phyloP scores from a whole-genome alignment of 208 protist genomes.

The Acanthamoeba culbertsoni region DNA sequence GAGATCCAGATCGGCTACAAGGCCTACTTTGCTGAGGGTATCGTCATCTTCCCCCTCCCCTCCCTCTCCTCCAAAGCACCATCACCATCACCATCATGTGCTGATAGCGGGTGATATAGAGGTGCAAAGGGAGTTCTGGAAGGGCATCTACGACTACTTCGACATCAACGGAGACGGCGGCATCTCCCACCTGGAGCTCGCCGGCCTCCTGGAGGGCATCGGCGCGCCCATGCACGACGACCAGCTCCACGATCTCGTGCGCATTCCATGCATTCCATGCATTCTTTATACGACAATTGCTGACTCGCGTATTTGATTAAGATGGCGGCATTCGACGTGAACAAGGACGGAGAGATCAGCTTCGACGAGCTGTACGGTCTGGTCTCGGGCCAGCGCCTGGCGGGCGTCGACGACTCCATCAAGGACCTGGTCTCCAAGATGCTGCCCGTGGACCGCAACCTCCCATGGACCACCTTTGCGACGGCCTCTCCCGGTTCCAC shows the following conservation, averaged over 20 bases:
- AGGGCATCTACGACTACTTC: slow-evolving; percentile 41
- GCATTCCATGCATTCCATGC: background rate
- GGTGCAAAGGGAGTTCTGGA: slow-evolving; percentile 25
- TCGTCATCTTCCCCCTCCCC: background rate
- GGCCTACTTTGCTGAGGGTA: background rate
- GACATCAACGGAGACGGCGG: background rate
- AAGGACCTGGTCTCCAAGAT: background rate
- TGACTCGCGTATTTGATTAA: background rate
- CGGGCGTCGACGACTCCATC: background rate
- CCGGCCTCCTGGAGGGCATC: slow-evolving; percentile 36
- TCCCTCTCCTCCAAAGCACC: background rate
- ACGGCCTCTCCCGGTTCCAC: background rate
- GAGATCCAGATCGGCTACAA: slow-evolving; percentile 30
- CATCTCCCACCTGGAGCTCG: slow-evolving; percentile 37
- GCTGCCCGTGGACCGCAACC: slow-evolving; percentile 24
- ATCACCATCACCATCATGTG: background rate
- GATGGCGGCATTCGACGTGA: slow-evolving; percentile 35
- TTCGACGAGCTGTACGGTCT: slow-evolving; percentile 42
- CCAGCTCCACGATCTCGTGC: background rate
- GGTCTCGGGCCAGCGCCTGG: background rate
- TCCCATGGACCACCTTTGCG: slow-evolving; percentile 37
- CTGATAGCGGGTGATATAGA: background rate
- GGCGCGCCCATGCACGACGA: background rate
- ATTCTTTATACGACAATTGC: background rate
- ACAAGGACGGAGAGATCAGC: slow-evolving; percentile 57